A percentile compares a stretch with the other conserved stretches of the same genome.
Evolutionary conservation across 331 rosid genomes (phyloP).

Genomic region (Saraca asoca): DNA sequence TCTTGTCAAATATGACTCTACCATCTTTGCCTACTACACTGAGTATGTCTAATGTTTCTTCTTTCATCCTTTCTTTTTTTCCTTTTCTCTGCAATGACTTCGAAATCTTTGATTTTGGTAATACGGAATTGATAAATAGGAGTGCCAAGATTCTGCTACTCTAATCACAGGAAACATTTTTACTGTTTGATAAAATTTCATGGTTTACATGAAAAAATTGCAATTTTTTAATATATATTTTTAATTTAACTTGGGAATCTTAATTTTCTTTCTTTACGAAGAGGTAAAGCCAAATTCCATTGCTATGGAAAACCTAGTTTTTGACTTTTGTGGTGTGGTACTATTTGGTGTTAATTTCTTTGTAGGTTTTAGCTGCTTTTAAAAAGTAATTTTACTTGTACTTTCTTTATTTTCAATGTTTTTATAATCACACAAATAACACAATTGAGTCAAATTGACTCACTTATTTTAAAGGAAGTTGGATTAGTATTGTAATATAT

Average conservation of each 20-base stretch:
- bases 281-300: not conserved
- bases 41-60: constrained; percentile 45
- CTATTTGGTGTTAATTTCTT: too few relatives aligned
- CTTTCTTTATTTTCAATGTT: too few relatives aligned
- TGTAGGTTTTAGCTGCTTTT: too few relatives aligned
- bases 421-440: too few relatives aligned
- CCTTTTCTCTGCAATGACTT: too few relatives aligned
- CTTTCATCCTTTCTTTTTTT: not conserved
- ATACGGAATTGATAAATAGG: too few relatives aligned
- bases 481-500: too few relatives aligned
- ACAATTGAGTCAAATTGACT: too few relatives aligned
- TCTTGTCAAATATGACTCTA: constrained; percentile 38
- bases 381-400: too few relatives aligned
- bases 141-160: not conserved
- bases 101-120: too few relatives aligned
- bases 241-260: not conserved
- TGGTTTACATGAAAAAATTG: not conserved
- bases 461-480: too few relatives aligned
- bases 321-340: too few relatives aligned
- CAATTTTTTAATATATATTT: not conserved
- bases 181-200: not conserved
- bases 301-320: not conserved
- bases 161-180: not conserved
- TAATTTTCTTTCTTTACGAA: not conserved
- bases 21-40: constrained; percentile 66